Evolutionary conservation across 345 rosid genomes (phyloP), one percentile per base, ranked within the genome.

Genomic region (Hypericum perforatum): DNA sequence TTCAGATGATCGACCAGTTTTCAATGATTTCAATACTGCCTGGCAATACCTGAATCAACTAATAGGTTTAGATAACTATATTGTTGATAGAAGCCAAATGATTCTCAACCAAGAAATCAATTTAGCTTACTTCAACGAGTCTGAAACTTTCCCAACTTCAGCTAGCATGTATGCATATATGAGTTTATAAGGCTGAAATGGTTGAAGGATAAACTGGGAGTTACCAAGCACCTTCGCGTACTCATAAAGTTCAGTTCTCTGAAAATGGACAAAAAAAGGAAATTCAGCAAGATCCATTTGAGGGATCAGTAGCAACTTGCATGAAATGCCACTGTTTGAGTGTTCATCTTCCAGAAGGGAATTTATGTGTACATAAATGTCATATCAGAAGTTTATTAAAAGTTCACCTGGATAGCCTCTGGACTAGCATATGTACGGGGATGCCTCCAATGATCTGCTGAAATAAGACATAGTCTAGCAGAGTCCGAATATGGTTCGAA

Each of bases 231-330:
- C 80, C 81, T 82, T 94, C 3, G 99, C 78, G 63, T 94, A 94
- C 73, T 94, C 99, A 65, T 84, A 89, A 29, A 94, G 70, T 75
- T 94, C 99, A 0, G 99, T 94, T 75, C 99, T 86, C 99, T 92
- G 92, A 62, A 70, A 62, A 80, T 37, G 41, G 8, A 70, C 47
- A 49, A 50, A 57, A 67, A 50, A 60, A 71, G 64, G 22, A 16
- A 69, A 63, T 42, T 53, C 37, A 67, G 51, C 52, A 53, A 64
- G 36, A 9, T 16, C n/a, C 16, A 16, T 2, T 11, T 16, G 7
- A 42, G 37, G 52, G 38, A 4, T 22, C 4, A 22, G 4, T 22
- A 4, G 32, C 32, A 22, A 22, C 32, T 22, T 22, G 32, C 32
- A 22, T 22, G 32, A 22, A 22, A 22, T 22, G 32, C 32, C 32